phyloP scores from a whole-genome alignment of 495 filamentous ascomycete species.

The Thozetella sp. region DNA sequence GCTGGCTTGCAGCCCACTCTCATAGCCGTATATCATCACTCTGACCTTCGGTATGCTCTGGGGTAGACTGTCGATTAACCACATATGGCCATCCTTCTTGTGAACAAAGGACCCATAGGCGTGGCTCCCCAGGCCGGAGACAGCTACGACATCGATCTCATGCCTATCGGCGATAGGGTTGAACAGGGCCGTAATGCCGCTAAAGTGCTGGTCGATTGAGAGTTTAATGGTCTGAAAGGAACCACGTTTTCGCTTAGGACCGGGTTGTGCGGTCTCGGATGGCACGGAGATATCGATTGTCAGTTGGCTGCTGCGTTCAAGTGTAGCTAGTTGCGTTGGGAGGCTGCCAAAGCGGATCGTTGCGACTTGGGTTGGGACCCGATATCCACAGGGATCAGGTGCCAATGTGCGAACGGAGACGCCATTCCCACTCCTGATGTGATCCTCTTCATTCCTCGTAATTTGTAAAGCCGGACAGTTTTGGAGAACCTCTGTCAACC shows the following conservation, averaged over 20 bases:
- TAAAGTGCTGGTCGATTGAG: background rate
- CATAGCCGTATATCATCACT: constrained; percentile 38
- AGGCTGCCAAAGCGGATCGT: background rate
- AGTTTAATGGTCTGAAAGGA: background rate
- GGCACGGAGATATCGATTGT: too few species aligned
- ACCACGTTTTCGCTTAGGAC: background rate
- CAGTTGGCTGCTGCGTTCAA: background rate
- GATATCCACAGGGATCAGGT: background rate
- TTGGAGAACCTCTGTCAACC: background rate
- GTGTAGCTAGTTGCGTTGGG: background rate
- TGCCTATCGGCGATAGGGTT: background rate
- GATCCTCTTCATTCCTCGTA: too few species aligned
- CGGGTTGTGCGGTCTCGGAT: too few species aligned
- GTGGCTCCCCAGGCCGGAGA: constrained; percentile 32
- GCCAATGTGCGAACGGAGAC: background rate
- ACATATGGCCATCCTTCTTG: constrained; percentile 29
- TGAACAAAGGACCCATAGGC: constrained; percentile 37
- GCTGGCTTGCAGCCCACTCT: constrained; percentile 26
- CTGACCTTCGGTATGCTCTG: constrained; percentile 27
- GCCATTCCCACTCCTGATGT: background rate
- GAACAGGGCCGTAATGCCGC: background rate
- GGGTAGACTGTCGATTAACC: constrained; percentile 37
- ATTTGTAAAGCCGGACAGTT: background rate
- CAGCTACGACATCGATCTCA: constrained; percentile 26
- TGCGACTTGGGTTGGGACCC: background rate